Conservation (phyloP, 495 filamentous ascomycete species). For the Parathielavia hyrcaniae region DNA sequence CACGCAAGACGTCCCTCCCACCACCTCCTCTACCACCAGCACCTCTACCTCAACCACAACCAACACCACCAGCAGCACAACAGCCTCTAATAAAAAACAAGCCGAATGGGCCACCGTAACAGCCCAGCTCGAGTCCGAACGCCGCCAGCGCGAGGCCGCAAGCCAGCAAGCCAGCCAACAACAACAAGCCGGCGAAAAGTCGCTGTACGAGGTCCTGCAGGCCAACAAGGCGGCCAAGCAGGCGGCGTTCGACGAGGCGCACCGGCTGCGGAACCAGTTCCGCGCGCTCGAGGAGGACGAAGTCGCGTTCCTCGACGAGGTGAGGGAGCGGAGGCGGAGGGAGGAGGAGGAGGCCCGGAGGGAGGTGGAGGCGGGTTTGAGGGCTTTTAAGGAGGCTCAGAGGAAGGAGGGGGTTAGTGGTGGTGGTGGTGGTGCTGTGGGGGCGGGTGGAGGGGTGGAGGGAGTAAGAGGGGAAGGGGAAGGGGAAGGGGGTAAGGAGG, state of each 20-base stretch:
- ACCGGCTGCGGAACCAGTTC: conserved; percentile 86
- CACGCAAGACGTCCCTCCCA: not conserved
- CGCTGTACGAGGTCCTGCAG: conserved; percentile 79
- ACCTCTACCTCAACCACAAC: not conserved
- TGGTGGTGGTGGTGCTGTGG: conserved; percentile 3
- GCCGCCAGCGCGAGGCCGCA: conserved; percentile 53
- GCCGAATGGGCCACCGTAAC: conserved; percentile 66
- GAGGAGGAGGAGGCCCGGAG: conserved; percentile 69
- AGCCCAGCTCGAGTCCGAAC: conserved; percentile 59
- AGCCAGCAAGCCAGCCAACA: conserved; percentile 39
- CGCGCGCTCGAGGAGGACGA: conserved; percentile 90
- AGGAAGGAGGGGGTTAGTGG: conserved; percentile 6
- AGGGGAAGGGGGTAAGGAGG: conserved; percentile 11
- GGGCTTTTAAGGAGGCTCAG: conserved; percentile 46
- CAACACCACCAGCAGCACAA: conserved; percentile 2
- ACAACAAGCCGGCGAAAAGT: conserved; percentile 55
- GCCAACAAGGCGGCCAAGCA: conserved; percentile 97
- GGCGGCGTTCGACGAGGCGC: conserved; percentile 90
- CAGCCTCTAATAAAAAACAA: conserved; percentile 17
- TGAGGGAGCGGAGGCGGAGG: conserved; percentile 59
- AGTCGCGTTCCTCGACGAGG: conserved; percentile 79
- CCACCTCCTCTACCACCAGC: conserved; percentile 2
- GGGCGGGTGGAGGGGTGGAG: conserved; percentile 17
- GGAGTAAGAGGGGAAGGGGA: conserved; percentile 23
- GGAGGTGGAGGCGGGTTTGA: conserved; percentile 68